These are phyloP conservation scores for Stereocaulon alpinum DNA, from an alignment of 495 filamentous ascomycete species.

Conservation along the genomic window DNA sequence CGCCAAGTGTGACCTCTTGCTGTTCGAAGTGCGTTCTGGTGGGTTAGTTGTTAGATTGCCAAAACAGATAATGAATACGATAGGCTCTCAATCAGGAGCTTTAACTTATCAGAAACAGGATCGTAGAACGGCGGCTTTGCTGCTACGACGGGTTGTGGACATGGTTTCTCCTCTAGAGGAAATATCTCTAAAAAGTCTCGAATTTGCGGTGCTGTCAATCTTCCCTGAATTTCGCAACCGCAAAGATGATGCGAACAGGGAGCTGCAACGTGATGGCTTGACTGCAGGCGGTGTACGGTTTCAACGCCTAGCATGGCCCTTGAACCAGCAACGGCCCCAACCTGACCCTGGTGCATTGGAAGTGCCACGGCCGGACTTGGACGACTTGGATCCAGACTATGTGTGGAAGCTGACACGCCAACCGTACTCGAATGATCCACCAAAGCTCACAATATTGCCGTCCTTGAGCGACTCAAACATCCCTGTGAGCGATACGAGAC, in stretches of 20 bases:
- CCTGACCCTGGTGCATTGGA: constrained; percentile 12
- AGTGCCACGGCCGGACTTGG: constrained; percentile 1
- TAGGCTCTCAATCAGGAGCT: constrained; percentile 5
- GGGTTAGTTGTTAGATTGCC: constrained; percentile 33
- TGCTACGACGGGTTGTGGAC: constrained; percentile 37
- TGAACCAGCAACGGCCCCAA: constrained; percentile 19
- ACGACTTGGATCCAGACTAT: constrained; percentile 9
- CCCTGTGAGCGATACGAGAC: not conserved
- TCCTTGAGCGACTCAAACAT: not conserved
- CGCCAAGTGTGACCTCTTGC: constrained; percentile 28
- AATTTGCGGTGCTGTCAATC: constrained; percentile 22
- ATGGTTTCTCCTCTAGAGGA: constrained; percentile 33
- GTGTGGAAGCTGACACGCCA: constrained; percentile 44
- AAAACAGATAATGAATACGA: not conserved
- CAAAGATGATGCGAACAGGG: constrained; percentile 20
- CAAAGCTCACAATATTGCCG: constrained; percentile 7
- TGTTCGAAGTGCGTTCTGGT: constrained; percentile 32
- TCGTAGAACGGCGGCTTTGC: constrained; percentile 3
- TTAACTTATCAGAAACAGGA: constrained; percentile 1
- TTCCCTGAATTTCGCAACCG: constrained; percentile 17
- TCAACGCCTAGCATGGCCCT: constrained; percentile 29
- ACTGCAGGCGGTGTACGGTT: constrained; percentile 46
- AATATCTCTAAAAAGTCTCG: constrained; percentile 30
- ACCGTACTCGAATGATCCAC: constrained; percentile 30
- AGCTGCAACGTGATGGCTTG: constrained; percentile 35